Evolutionary conservation across 768 basidiomycete species (phyloP), one percentile per base, ranked within the genome.

Genomic region (Boletus subparvulus): DNA sequence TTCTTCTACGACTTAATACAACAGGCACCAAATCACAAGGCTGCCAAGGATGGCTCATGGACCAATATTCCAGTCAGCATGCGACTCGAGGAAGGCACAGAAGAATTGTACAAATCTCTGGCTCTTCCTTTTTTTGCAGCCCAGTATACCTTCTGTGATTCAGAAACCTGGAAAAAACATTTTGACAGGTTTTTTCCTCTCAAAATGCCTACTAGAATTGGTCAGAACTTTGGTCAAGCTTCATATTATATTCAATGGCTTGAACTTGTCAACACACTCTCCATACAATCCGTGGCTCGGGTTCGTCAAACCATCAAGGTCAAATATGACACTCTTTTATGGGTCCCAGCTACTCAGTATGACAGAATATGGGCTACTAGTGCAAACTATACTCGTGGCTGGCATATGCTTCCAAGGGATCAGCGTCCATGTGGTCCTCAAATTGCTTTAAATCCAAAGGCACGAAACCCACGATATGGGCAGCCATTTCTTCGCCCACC

Each of bases 111-210:
- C 40, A 41, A 19, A 19, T 41, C 40, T 17, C 17, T 41, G 17
- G 40, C n/a, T 28, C 52, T 53, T n/a, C 52, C 52, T 17, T 53
- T 53, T 6, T 45, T 37, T 44, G 52, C 52, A 36, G 52, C 35
- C 3, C 52, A 53, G 19, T 53, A 37, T 35, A 53, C 24, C 7
- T 24, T 24, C 24, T 52, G 33, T 16, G 4, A 4, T 33, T 10
- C 26, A 4, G 47, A 24, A 36, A 13, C 13, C 26, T 49, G 47
- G 47, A 37, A 26, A 0, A 35, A 3, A 2, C 47, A 49, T 12
- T 49, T 49, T n/a, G 13, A 49, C 14, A 9, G 36, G 28, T 26
- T 49, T 1, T 49, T 49, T 28, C 47, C 47, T 44, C 26, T 6
- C 8, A 14, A 44, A 8, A 4, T 6, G 12, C 43, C 43, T 16